These are phyloP conservation scores for Piper betle DNA, from an alignment of 164 flowering plant species.

Conservation along the genomic window DNA sequence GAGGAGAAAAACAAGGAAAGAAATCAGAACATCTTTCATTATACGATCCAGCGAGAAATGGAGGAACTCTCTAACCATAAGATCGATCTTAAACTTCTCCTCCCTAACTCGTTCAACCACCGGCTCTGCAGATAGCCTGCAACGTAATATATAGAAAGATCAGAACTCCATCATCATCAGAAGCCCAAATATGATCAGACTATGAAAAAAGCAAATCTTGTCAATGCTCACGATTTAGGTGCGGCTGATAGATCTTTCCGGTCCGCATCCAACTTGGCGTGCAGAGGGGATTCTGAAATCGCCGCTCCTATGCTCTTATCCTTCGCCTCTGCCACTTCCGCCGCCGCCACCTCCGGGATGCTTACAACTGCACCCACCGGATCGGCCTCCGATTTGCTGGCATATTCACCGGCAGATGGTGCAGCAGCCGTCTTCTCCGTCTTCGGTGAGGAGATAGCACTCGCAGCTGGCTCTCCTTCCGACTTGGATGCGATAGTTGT, in stretches of 20 bases:
- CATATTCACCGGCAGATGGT: constrained; percentile 28
- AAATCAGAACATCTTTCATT: not conserved
- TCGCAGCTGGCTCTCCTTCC: constrained; percentile 38
- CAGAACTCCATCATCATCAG: not conserved
- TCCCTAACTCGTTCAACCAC: constrained; percentile 35
- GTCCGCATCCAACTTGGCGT: constrained; percentile 20
- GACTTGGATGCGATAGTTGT: constrained; percentile 13
- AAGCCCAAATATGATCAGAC: not conserved
- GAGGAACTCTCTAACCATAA: constrained; percentile 52
- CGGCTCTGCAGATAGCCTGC: constrained; percentile 21
- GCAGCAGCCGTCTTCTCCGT: constrained; percentile 28
- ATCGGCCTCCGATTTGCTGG: constrained; percentile 24
- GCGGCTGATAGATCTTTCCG: constrained; percentile 11
- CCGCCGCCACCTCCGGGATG: constrained; percentile 14
- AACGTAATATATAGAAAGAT: not conserved
- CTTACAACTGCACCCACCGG: constrained; percentile 17
- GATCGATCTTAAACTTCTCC: constrained; percentile 80
- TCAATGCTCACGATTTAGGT: constrained; percentile 32
- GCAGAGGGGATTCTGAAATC: constrained; percentile 28
- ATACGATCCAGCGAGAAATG: not conserved
- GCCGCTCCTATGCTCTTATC: constrained; percentile 23
- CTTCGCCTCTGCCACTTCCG: not conserved
- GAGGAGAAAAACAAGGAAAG: not conserved
- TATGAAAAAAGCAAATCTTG: not conserved
- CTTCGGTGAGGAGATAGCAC: constrained; percentile 27